These are phyloP conservation scores for Chaetomium globosum DNA, from an alignment of 2,329 filamentous ascomycete species.

Conservation along the genomic window DNA sequence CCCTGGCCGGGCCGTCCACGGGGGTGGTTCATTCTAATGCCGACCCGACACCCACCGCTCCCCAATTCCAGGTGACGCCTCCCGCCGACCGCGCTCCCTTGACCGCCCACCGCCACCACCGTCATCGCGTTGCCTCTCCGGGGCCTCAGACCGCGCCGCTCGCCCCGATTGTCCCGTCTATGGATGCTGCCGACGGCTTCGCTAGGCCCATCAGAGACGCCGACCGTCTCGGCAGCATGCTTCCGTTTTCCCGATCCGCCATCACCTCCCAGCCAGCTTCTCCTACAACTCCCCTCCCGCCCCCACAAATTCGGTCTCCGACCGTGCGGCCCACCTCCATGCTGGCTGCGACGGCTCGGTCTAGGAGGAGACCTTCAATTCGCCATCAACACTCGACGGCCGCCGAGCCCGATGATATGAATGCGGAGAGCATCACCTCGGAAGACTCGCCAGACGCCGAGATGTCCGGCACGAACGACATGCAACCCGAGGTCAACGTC, in stretches of 20 bases:
- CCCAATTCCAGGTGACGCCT: conserved; percentile 67
- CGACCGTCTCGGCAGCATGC: conserved; percentile 82
- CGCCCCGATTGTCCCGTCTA: conserved; percentile 65
- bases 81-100: conserved; percentile 72
- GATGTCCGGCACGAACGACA: conserved; percentile 77
- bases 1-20: conserved; percentile 52
- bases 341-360: conserved; percentile 56
- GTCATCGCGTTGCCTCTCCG: conserved; percentile 53
- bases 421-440: conserved; percentile 79
- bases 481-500: conserved; percentile 81
- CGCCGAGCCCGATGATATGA: conserved; percentile 84
- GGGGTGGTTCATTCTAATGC: conserved; percentile 45
- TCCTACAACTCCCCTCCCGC: conserved; percentile 79
- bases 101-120: conserved; percentile 37
- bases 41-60: conserved; percentile 63
- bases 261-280: conserved; percentile 88
- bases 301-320: conserved; percentile 62
- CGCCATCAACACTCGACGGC: conserved; percentile 82
- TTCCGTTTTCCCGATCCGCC: conserved; percentile 67
- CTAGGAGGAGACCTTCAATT: conserved; percentile 77
- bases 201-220: conserved; percentile 78
- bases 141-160: conserved; percentile 62
- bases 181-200: conserved; percentile 72
- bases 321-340: conserved; percentile 57
- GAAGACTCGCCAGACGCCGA: conserved; percentile 76